These are phyloP conservation scores for Venturia nashicola DNA, from an alignment of 2,329 filamentous ascomycete species.

Conservation along the genomic window DNA sequence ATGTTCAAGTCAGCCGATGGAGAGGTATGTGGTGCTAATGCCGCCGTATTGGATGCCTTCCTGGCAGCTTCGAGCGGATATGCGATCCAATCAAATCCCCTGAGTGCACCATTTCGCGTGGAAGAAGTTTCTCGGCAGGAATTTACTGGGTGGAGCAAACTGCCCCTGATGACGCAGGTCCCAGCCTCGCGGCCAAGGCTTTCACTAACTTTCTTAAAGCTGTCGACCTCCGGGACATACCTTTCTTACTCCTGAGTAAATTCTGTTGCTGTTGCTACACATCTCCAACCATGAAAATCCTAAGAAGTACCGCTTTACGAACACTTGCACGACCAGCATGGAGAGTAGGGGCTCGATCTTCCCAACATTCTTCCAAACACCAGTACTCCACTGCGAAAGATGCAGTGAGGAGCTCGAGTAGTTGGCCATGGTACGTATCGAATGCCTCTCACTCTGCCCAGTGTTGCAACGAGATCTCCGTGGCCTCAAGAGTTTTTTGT, in stretches of 20 bases:
- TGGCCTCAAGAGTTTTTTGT: not conserved
- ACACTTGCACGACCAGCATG: not conserved
- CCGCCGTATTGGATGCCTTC: no score
- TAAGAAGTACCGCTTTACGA: not conserved
- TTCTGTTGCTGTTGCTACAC: not conserved
- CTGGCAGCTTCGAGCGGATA: no score
- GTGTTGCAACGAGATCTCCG: not conserved
- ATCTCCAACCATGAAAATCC: not conserved
- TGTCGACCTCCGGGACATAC: not conserved
- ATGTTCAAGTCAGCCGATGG: no score
- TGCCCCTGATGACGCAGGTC: not conserved
- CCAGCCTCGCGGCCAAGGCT: not conserved
- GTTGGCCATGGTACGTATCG: not conserved
- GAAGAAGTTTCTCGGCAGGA: not conserved
- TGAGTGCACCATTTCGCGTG: no score
- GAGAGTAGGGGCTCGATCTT: not conserved
- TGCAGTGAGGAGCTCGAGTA: slow-evolving; percentile 1
- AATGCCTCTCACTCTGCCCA: no score
- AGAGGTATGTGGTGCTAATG: no score
- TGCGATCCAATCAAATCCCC: no score
- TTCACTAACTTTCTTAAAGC: not conserved
- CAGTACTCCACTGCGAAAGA: not conserved
- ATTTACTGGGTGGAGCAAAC: no score
- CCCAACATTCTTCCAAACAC: not conserved
- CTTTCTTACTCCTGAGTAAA: not conserved